Base-by-base conservation (phyloP, 768 basidiomycete species). In the Mycena chlorophos region DNA sequence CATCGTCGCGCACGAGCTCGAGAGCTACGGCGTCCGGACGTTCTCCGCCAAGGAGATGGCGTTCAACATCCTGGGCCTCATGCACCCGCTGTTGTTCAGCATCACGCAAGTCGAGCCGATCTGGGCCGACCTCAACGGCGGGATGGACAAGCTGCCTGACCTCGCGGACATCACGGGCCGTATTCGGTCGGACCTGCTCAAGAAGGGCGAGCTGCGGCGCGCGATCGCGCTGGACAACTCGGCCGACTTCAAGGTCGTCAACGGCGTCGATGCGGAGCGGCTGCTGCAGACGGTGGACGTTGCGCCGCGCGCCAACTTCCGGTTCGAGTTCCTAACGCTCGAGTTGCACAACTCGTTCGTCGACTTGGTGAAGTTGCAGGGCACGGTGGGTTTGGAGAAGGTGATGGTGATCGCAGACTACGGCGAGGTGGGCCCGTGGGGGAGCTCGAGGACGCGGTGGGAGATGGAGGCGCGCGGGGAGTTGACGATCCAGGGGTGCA, bases 1-100 rank as follows among this genome's bases (percentile, higher is more conserved):
- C 75, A 91, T 89, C 39, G 88, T 98, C 50, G 94, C 97, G 25
- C 91, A 95, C 55, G 93, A 94, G 51, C 81, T 99, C 39, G 97
- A 99, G 75, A 81, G 86, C 55, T 82, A 89, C 59, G 97, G 97
- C 58, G 92, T 97, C 55, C 86, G 97, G 62, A 99, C 97, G 1
- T 99, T 98, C 84, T 98, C 96, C 0, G 90, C 97, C 26, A 98
- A 98, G 77, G 97, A 99, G 75, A 99, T 98, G 97, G 95, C 97
- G 0, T 99, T 99, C 85, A 99, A 99, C 74, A 94, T 99, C 65
- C 88, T 99, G 52, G 96, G 97, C 57, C 82, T 99, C 48, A 98
- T 99, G 96, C 97, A 99, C 68, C 97, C 97, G 40, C 85, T 98
- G 5, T 83, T 99, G 51, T 98, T 98, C 85, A 97, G 96, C 72